Percentiles rank a stretch among this genome's conserved stretches.
Conservation (phyloP, 208 protist genomes). For the Crithidia sp. region DNA sequence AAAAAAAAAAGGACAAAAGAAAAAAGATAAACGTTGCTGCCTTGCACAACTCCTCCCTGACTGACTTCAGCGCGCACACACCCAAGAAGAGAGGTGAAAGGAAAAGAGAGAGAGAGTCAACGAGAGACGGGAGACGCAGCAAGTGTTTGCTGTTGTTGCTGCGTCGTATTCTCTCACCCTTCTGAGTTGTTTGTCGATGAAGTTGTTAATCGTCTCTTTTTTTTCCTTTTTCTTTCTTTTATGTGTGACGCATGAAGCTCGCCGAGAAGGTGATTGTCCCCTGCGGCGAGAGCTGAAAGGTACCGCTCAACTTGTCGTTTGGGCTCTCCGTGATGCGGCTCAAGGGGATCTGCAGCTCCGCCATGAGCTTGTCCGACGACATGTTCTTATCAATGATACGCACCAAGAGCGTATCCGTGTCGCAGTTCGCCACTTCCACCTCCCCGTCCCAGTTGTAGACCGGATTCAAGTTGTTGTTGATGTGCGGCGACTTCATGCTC, state of each 20-base stretch:
- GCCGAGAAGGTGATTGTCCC: slow-evolving; percentile 50
- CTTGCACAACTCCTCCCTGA: not conserved
- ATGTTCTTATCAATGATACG: slow-evolving; percentile 76
- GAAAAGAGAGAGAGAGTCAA: not conserved
- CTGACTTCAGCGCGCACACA: not conserved
- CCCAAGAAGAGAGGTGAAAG: too few species aligned
- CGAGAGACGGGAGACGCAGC: not conserved
- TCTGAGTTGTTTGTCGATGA: too few species aligned
- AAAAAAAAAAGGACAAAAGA: slow-evolving; percentile 1
- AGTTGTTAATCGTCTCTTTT: not conserved
- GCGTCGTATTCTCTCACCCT: not conserved
- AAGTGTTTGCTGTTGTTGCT: not conserved
- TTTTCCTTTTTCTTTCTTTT: slow-evolving; percentile 4
- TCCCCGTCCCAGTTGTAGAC: slow-evolving; percentile 71
- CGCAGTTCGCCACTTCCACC: slow-evolving; percentile 47
- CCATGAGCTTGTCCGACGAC: slow-evolving; percentile 68
- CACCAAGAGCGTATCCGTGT: slow-evolving; percentile 50
- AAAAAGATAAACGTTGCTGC: not conserved
- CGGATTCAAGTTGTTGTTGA: slow-evolving; percentile 64
- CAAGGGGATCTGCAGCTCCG: slow-evolving; percentile 47
- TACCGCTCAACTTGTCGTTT: slow-evolving; percentile 37
- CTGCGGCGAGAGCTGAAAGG: slow-evolving; percentile 59
- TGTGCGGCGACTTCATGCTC: slow-evolving; percentile 42
- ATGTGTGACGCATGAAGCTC: slow-evolving; percentile 44
- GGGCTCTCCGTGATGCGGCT: slow-evolving; percentile 20